Evolutionary conservation across 1,284 basidiomycete genomes (phyloP), one percentile per base, ranked within the genome.

Genomic region (Sporisorium reilianum): DNA sequence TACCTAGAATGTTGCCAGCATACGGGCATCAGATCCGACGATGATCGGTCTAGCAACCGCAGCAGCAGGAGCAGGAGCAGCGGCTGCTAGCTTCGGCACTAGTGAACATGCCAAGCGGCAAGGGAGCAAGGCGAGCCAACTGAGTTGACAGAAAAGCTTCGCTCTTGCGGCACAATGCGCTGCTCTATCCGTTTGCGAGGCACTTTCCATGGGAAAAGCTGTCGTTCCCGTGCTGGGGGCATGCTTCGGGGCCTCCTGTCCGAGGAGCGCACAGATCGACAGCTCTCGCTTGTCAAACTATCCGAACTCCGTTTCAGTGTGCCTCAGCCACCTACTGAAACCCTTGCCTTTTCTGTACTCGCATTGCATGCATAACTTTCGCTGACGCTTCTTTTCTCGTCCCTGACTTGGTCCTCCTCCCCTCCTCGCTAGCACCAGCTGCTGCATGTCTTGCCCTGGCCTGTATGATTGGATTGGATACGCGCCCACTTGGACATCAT

Each of bases 101-200:
- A 49, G 42, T 18, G 11, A 30, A 30, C 61, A 51, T 60, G 60
- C 66, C 61, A 64, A 64, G 61, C 60, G 40, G 66, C 36, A 63
- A 60, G 61, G 48, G 61, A 42, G 51, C 28, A 5, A 30, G 28
- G 5, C 5, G 5, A 30, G 28, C 5, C 28, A 30, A 30, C 28
- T 30, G 28, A 5, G 28, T 30, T 30, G 28, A 34, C 20, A 8
- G n/a, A 14, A 25, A 34, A 32, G 14, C 41, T 61, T 49, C 38
- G 22, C 48, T 44, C 14, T 18, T 11, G 26, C 22, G 6, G n/a
- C 16, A 46, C 45, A 8, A 28, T 18, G 26, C 26, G 22, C 14
- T n/a, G 16, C 28, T 26, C 16, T 16, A 26, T 23, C 42, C 25
- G 45, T 18, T 46, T 9, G 45, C 25, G 26, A 46, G 45, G 25